Conservation (phyloP, 176 grass and related monocot species). For the Paspalum notatum region DNA sequence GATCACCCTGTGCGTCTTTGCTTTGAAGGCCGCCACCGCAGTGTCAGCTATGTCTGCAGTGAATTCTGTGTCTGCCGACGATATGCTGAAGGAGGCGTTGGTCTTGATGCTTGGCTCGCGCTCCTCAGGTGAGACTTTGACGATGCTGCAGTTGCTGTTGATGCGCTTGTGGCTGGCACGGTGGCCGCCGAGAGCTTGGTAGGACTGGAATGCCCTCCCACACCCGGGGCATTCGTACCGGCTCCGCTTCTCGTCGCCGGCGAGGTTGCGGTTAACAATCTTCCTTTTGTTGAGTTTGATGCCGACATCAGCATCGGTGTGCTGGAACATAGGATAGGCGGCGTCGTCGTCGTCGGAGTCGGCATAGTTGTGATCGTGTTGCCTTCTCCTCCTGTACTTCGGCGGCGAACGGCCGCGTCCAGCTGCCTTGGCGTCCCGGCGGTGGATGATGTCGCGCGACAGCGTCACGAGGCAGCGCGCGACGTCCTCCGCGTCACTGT, state of each 20-base stretch:
- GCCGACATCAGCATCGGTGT: background rate
- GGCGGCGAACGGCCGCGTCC: background rate
- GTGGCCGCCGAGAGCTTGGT: slow-evolving; percentile 71
- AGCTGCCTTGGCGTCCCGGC: background rate
- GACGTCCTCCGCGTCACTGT: slow-evolving; percentile 54
- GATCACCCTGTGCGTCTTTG: slow-evolving; percentile 2
- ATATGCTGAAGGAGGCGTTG: slow-evolving; percentile 32
- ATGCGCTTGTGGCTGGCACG: slow-evolving; percentile 60
- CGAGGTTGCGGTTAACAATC: background rate
- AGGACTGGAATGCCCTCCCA: slow-evolving; percentile 59
- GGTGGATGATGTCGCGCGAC: slow-evolving; percentile 40
- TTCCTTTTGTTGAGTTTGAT: slow-evolving; percentile 4
- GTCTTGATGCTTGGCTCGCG: slow-evolving; percentile 40
- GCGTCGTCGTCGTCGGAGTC: slow-evolving; percentile 16
- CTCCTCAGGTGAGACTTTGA: background rate
- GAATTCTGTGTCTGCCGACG: background rate
- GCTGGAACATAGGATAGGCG: background rate
- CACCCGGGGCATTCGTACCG: slow-evolving; percentile 54
- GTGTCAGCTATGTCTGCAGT: background rate
- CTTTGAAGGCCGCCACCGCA: background rate
- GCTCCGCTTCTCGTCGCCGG: slow-evolving; percentile 24
- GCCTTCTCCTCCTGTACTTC: background rate
- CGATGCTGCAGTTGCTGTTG: slow-evolving; percentile 43
- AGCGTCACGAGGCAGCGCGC: slow-evolving; percentile 68
- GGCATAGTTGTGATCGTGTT: slow-evolving; percentile 25